Evolutionary conservation across 2,329 filamentous ascomycete genomes (phyloP).

Genomic region (Hypoxylon rubiginosum): DNA sequence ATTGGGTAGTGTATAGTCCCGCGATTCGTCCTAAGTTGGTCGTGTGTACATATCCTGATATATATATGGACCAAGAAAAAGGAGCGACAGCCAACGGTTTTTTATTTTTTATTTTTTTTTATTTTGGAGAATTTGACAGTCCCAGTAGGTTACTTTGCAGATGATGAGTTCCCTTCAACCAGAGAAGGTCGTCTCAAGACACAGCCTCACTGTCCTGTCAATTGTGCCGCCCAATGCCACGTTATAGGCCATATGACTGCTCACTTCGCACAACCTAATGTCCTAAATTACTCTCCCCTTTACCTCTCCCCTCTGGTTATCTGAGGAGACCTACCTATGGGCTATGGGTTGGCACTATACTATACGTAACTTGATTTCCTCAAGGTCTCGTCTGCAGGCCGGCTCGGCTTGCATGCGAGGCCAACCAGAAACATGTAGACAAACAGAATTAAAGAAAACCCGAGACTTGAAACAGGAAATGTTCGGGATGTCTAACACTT

Average conservation of each 20-base stretch:
- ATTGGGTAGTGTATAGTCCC: background rate
- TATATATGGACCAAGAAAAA: background rate
- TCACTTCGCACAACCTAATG: conserved; percentile 1
- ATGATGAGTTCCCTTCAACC: background rate
- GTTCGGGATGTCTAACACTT: background rate
- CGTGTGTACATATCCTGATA: background rate
- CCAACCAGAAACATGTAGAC: conserved; percentile 12
- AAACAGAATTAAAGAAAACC: conserved; percentile 25
- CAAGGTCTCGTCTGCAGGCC: conserved; percentile 10
- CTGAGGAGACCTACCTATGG: background rate
- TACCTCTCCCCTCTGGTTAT: background rate
- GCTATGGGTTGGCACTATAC: background rate
- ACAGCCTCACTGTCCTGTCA: background rate
- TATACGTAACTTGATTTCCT: no score
- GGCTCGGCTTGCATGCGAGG: conserved; percentile 6
- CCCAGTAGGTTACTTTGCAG: background rate
- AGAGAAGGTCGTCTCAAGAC: background rate
- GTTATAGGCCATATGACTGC: conserved; percentile 2
- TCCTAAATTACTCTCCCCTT: background rate
- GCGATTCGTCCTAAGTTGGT: background rate
- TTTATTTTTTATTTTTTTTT: no score
- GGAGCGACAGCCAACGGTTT: background rate
- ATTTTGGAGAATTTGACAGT: no score
- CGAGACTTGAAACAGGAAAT: conserved; percentile 5
- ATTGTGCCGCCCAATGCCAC: background rate